A percentile compares a stretch with the other conserved stretches of the same genome.
These are phyloP conservation scores for Trifolium subterraneum DNA, from an alignment of 306 rosid genomes.

Conservation along the genomic window DNA sequence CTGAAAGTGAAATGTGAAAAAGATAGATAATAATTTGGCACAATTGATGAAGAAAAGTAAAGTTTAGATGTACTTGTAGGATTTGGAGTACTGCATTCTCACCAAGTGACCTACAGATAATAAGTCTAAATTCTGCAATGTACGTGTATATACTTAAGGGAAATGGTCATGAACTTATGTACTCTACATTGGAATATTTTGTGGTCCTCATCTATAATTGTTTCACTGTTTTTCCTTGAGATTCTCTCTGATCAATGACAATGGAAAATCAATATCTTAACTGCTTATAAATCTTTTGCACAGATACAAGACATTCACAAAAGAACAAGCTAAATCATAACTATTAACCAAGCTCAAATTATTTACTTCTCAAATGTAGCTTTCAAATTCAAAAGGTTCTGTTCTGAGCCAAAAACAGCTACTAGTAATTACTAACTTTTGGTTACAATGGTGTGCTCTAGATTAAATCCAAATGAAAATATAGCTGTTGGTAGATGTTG, in stretches of 20 bases:
- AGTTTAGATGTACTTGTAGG: conserved; percentile 21
- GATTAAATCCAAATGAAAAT: conserved; percentile 10
- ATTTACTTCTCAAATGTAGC: conserved; percentile 16
- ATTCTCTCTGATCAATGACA: conserved; percentile 46
- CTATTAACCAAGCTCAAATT: conserved; percentile 29
- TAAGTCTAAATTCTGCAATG: conserved; percentile 33
- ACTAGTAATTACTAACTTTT: background rate
- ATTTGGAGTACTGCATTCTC: conserved; percentile 29
- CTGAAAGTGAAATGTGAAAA: conserved; percentile 43
- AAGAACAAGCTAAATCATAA: conserved; percentile 20
- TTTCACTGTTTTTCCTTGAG: conserved; percentile 38
- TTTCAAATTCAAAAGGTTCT: conserved; percentile 40
- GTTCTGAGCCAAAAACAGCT: background rate
- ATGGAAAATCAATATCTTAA: conserved; percentile 42
- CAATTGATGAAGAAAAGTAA: background rate
- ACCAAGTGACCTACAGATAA: conserved; percentile 26
- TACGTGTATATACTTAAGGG: conserved; percentile 17
- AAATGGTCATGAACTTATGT: conserved; percentile 26
- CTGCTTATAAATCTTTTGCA: conserved; percentile 9
- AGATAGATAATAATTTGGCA: conserved; percentile 35
- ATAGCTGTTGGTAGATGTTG: background rate
- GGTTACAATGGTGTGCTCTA: background rate
- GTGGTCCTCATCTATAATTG: conserved; percentile 44
- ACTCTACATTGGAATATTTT: conserved; percentile 11
- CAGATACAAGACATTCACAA: conserved; percentile 31